These are phyloP conservation scores for Geotrichum restrictum DNA, from an alignment of 1,139 yeast species.

Conservation along the genomic window DNA sequence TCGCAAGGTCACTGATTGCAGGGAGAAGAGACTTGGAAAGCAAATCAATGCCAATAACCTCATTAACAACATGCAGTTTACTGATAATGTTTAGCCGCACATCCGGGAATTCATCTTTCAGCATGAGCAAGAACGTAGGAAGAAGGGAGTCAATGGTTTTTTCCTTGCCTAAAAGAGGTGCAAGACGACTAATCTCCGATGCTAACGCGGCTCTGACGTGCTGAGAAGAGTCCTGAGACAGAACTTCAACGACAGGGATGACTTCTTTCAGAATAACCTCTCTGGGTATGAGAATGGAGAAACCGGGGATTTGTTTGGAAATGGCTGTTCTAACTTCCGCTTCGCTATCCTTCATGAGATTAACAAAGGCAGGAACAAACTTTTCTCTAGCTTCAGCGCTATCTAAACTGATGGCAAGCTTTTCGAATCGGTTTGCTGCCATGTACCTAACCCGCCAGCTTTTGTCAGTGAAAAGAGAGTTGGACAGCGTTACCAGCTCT, in stretches of 20 bases:
- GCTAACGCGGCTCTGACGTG: slow-evolving; percentile 92
- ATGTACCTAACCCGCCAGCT: slow-evolving; percentile 98
- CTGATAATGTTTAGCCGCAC: slow-evolving; percentile 93
- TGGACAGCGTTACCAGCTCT: slow-evolving; percentile 41
- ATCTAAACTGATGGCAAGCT: slow-evolving; percentile 64
- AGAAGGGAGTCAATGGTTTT: slow-evolving; percentile 75
- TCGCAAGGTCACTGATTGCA: slow-evolving; percentile 93
- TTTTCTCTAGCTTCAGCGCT: slow-evolving; percentile 50
- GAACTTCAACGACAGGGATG: slow-evolving; percentile 76
- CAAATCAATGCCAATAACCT: slow-evolving; percentile 86
- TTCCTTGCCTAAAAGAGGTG: slow-evolving; percentile 83
- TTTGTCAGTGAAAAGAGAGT: slow-evolving; percentile 75
- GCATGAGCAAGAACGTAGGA: slow-evolving; percentile 88
- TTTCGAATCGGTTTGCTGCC: slow-evolving; percentile 88
- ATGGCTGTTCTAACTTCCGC: slow-evolving; percentile 95
- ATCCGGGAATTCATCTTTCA: slow-evolving; percentile 95
- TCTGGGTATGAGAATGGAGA: slow-evolving; percentile 45
- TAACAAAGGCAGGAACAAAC: slow-evolving; percentile 67
- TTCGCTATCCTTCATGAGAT: slow-evolving; percentile 85
- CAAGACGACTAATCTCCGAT: slow-evolving; percentile 76
- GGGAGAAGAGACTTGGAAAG: slow-evolving; percentile 86
- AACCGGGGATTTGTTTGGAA: slow-evolving; percentile 85
- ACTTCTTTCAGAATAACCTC: slow-evolving; percentile 63
- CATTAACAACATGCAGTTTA: slow-evolving; percentile 84
- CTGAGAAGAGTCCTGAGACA: slow-evolving; percentile 89